These are phyloP conservation scores for Pontederia paniculata DNA, from an alignment of 176 grass and related monocot genomes.

Conservation along the genomic window DNA sequence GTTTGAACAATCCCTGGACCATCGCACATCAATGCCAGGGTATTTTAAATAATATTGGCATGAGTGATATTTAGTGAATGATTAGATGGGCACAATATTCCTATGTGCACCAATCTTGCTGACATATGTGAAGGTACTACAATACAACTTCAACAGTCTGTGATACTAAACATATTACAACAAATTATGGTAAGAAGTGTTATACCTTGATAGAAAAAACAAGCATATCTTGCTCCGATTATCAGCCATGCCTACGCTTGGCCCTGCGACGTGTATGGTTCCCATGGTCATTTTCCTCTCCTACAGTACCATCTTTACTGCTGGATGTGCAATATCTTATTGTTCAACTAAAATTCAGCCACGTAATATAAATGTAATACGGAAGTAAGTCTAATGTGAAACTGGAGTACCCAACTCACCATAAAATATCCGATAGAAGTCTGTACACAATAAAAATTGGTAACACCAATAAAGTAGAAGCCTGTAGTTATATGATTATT, in stretches of 20 bases:
- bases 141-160: too few species aligned
- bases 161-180: too few species aligned
- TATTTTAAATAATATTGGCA: too few species aligned
- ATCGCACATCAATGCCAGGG: too few species aligned
- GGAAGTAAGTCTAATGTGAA: neutral
- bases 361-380: neutral
- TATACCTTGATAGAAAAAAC: too few species aligned
- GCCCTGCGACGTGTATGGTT: constrained; percentile 3
- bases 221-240: neutral
- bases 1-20: too few species aligned
- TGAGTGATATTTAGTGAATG: too few species aligned
- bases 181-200: too few species aligned
- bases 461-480: constrained; percentile 13
- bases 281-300: neutral
- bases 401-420: constrained; percentile 9
- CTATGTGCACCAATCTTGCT: too few species aligned
- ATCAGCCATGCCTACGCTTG: constrained; percentile 15
- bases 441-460: constrained; percentile 12
- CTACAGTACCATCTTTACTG: neutral
- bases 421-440: constrained; percentile 3
- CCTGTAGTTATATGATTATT: constrained; percentile 10
- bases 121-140: too few species aligned
- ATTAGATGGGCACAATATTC: too few species aligned
- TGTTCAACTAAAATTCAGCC: neutral
- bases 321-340: neutral